Evolutionary conservation across 176 grass and related monocot species (phyloP).

Genomic region (Areca catechu): DNA sequence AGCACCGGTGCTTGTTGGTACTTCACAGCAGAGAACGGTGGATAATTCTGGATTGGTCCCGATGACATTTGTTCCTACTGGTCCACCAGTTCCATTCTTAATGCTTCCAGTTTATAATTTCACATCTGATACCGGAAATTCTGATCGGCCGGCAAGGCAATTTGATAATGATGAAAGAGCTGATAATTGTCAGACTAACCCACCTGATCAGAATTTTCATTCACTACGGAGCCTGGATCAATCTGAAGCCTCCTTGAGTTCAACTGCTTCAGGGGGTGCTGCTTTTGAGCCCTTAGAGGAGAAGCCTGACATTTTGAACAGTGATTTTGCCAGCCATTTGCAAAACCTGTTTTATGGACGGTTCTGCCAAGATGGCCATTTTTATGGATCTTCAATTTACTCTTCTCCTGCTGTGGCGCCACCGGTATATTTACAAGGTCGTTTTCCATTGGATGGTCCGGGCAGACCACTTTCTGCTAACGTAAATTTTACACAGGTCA

Average conservation of each 20-base stretch:
- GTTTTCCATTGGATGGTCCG: slow-evolving; percentile 63
- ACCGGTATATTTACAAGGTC: slow-evolving; percentile 39
- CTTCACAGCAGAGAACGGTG: slow-evolving; percentile 49
- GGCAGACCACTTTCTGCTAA: slow-evolving; percentile 53
- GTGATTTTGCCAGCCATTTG: slow-evolving; percentile 56
- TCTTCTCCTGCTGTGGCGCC: slow-evolving; percentile 34
- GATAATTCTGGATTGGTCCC: slow-evolving; percentile 41
- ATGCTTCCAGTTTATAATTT: slow-evolving; percentile 33
- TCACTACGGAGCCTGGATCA: slow-evolving; percentile 33
- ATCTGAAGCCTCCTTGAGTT: slow-evolving; percentile 28
- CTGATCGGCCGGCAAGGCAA: slow-evolving; percentile 38
- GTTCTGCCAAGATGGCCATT: slow-evolving; percentile 45
- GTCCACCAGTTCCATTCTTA: slow-evolving; percentile 54
- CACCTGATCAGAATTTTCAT: slow-evolving; percentile 33
- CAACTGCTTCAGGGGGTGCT: slow-evolving; percentile 32
- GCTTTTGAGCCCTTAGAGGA: slow-evolving; percentile 41
- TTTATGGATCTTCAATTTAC: slow-evolving; percentile 25
- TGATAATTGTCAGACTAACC: slow-evolving; percentile 36
- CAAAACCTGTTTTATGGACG: slow-evolving; percentile 64
- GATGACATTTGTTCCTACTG: slow-evolving; percentile 55
- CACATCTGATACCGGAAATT: slow-evolving; percentile 18
- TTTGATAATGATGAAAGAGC: slow-evolving; percentile 46
- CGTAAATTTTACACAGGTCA: slow-evolving; percentile 53
- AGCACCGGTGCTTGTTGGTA: slow-evolving; percentile 44
- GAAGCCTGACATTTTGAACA: slow-evolving; percentile 72